These are phyloP conservation scores for Echria macrotheca DNA, from an alignment of 495 filamentous ascomycete species.

Conservation along the genomic window DNA sequence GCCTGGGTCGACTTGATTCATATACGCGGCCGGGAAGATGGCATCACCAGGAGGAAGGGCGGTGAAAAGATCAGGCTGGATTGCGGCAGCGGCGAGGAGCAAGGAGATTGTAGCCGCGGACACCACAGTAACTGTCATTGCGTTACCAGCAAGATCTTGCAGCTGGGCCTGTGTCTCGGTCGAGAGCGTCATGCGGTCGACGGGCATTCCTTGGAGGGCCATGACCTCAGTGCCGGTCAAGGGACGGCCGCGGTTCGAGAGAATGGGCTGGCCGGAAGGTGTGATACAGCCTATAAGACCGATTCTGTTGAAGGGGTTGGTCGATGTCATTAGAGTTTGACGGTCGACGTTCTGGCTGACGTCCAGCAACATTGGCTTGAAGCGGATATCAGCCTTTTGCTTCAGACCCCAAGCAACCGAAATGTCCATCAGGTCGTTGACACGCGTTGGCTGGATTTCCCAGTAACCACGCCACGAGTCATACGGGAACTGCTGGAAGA, in stretches of 20 bases:
- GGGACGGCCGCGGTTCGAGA: constrained; percentile 57
- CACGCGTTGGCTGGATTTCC: constrained; percentile 42
- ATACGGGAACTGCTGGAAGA: constrained; percentile 5
- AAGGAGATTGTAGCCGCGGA: constrained; percentile 53
- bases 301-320: constrained; percentile 32
- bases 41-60: background rate
- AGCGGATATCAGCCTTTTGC: constrained; percentile 52
- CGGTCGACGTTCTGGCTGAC: constrained; percentile 70
- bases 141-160: constrained; percentile 74
- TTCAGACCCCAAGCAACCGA: constrained; percentile 43
- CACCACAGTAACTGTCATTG: constrained; percentile 74
- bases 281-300: constrained; percentile 70
- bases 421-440: constrained; percentile 66
- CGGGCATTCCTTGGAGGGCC: constrained; percentile 65
- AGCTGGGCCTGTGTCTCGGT: constrained; percentile 60
- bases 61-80: no score
- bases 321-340: constrained; percentile 10
- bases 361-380: constrained; percentile 59
- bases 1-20: no score
- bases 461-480: constrained; percentile 14
- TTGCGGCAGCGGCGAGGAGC: constrained; percentile 9
- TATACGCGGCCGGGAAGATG: background rate
- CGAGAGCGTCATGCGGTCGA: constrained; percentile 56
- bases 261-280: constrained; percentile 57
- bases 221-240: constrained; percentile 64